Evolutionary conservation across 1,284 basidiomycete genomes (phyloP), one percentile per base, ranked within the genome.

Genomic region (Apiotrichum gracile): DNA sequence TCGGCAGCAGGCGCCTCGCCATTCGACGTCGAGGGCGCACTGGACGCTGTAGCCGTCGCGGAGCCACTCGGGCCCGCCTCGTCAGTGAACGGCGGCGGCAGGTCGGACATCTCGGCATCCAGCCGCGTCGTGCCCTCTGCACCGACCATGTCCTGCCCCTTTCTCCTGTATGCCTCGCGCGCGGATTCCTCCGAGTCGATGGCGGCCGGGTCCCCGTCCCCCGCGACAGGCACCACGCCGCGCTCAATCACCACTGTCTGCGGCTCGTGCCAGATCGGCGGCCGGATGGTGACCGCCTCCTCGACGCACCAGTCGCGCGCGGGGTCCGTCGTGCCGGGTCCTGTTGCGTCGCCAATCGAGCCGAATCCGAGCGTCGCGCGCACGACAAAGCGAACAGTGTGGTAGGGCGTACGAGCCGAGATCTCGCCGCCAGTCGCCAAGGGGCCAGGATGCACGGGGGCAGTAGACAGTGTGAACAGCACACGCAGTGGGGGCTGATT

Each of bases 121-220:
- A 29, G 21, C 16, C 54, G 57, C n/a, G 46, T 53, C 21, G 74
- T 76, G 0, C 74, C 74, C 1, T 19, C n/a, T 2, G 56, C 49
- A 21, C 74, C 74, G 12, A 76, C 74, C 1, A 70, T 57, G 55
- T 75, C 74, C 12, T 52, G 54, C 1, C 74, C 74, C 58, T 76
- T 76, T n/a, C 62, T 60, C 13, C 74, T 46, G 58, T 76, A 76
- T 31, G 72, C 73, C 42, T 69, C 68, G 41, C 65, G 52, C 22
- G 70, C 67, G 29, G 66, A 67, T 25, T 67, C 66, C n/a, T 27
- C 47, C 25, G 45, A 25, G 19, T 48, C 47, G 25, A 29, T 5
- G 10, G 22, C 33, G 13, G 13, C 33, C 16, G 17, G 33, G 22
- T 50, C 48, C 5, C 43, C 44, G 25, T 25, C 29, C 5, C 60